Base-by-base conservation (phyloP, 257 asterid species). In the Solanum virginianum region DNA sequence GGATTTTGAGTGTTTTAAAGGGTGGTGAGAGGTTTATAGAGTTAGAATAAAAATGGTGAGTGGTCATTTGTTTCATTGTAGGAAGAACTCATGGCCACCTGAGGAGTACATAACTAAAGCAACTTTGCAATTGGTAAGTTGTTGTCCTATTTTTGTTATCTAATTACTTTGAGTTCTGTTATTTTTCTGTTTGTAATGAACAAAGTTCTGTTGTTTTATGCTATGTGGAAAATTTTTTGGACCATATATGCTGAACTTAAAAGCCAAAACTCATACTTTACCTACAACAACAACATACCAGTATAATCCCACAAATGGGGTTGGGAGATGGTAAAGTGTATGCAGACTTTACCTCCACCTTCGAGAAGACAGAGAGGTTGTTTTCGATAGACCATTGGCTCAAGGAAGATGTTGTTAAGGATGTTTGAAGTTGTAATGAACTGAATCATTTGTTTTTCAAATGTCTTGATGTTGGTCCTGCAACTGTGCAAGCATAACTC, bases 21-120 rank as follows among this genome's bases (percentile, higher is more conserved):
- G 13, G 53, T 41, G 55, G 80, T 71, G 80, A 39, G 55, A 71
- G 80, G 80, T 45, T 45, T 32, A 22, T 82, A 82, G 22, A 82
- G 60, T 29, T 82, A 0, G 86, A 53, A 92, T 63, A 85, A 89
- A 91, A 80, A 97, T 97, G 99, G 98, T 97, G 90, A 90, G 94
- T 82, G 98, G 97, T 82, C 92, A 88, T 81, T 85, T 97, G 88
- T 97, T 97, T 87, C 99, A 95, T 89, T 82, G 41, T 88, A 90
- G 98, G 88, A 95, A 89, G 91, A 95, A 92, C 89, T 97, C 99
- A 85, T 97, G 99, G 99, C 98, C 99, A 60, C 95, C 99, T 0
- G 92, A 94, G 86, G 99, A 95, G 89, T 97, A 94, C 80, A 92
- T 97, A 82, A 89, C 87, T 88, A 92, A 92, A 86, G 71, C 97